Conservation (phyloP, 208 protist genomes). For the Plasmodiophora brassicae region DNA sequence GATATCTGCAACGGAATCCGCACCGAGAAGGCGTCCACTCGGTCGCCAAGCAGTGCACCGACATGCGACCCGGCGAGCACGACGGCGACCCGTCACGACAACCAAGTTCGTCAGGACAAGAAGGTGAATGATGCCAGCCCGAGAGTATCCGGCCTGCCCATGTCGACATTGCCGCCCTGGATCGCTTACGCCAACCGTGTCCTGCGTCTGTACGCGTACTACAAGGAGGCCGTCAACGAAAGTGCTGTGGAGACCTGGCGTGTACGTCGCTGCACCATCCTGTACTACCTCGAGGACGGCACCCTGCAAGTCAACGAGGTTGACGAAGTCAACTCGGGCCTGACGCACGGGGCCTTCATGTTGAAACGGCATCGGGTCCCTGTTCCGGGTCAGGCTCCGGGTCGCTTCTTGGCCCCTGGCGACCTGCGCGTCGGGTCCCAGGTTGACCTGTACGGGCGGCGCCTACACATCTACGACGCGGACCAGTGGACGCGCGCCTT, state of each 20-base stretch:
- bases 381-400: neutral
- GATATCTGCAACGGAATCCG: too few relatives aligned
- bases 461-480: neutral
- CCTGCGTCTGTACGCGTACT: neutral
- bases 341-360: neutral
- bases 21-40: too few relatives aligned
- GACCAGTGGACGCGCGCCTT: neutral
- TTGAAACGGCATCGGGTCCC: neutral
- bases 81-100: too few relatives aligned
- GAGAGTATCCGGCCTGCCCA: too few relatives aligned
- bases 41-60: too few relatives aligned
- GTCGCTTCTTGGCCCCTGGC: neutral
- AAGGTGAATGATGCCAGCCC: too few relatives aligned
- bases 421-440: neutral
- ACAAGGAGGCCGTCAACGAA: constrained; percentile 1
- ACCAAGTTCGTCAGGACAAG: too few relatives aligned
- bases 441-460: neutral
- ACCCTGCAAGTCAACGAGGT: neutral
- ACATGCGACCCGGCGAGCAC: too few relatives aligned
- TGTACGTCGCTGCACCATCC: neutral
- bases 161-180: neutral
- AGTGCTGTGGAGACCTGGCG: neutral
- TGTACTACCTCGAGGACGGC: constrained; percentile 2
- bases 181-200: neutral
- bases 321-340: neutral